Conservation (phyloP, 139 green algal genomes). For the Picochlorum costavermella region DNA sequence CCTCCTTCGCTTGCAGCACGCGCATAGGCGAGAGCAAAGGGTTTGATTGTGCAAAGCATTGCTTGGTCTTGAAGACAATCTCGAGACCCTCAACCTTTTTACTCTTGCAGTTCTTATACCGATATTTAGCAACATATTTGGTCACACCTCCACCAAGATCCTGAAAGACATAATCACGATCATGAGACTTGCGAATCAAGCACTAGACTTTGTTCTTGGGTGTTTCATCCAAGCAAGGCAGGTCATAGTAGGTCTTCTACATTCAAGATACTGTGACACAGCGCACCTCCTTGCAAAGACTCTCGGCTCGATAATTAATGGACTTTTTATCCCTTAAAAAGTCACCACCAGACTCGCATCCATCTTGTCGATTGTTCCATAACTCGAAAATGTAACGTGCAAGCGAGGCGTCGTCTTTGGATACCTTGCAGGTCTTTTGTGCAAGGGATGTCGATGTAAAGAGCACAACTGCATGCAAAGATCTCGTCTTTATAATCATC, state of each 20-base stretch:
- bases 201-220: too few relatives aligned
- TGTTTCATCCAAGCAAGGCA: too few relatives aligned
- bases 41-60: background rate
- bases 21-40: background rate
- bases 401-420: background rate
- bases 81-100: background rate
- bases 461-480: background rate
- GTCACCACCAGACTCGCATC: constrained; percentile 3
- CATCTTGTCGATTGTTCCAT: background rate
- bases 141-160: background rate
- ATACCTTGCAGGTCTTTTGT: background rate
- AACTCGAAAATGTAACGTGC: constrained; percentile 2
- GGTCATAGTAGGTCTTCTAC: background rate
- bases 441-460: background rate
- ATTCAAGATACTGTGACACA: background rate
- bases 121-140: background rate
- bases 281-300: constrained; percentile 1
- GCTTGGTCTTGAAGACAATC: background rate
- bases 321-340: background rate
- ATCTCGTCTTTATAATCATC: background rate
- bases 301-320: background rate
- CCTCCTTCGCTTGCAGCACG: background rate
- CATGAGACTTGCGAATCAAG: background rate
- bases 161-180: background rate
- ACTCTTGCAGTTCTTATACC: background rate